phyloP scores from a whole-genome alignment of 331 rosid genomes.

The Prunus yedoensis region DNA sequence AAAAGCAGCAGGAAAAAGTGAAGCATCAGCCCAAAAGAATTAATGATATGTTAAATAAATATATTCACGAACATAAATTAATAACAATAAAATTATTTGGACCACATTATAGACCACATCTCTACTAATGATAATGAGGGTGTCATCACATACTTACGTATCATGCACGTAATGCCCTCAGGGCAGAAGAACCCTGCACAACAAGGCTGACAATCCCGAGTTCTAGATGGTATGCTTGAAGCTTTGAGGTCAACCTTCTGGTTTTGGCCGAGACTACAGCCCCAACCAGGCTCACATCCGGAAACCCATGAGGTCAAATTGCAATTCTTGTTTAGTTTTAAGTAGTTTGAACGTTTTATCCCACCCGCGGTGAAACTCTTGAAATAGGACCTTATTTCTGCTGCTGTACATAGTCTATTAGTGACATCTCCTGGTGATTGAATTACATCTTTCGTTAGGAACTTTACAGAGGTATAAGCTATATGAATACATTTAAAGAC shows the following conservation, averaged over 20 bases:
- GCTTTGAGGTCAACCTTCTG: constrained; percentile 44
- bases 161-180: constrained; percentile 84
- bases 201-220: constrained; percentile 58
- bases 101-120: not conserved
- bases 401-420: constrained; percentile 53
- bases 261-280: constrained; percentile 44
- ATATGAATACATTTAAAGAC: not conserved
- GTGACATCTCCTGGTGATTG: constrained; percentile 59
- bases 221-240: constrained; percentile 45
- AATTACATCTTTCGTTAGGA: constrained; percentile 21
- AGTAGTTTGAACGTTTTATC: constrained; percentile 21
- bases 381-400: constrained; percentile 64
- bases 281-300: constrained; percentile 94
- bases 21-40: not conserved
- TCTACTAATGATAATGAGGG: not conserved
- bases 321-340: constrained; percentile 72
- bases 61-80: not conserved
- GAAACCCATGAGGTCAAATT: constrained; percentile 65
- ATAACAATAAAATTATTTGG: not conserved
- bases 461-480: not conserved
- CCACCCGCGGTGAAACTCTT: constrained; percentile 32
- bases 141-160: constrained; percentile 63
- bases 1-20: not conserved
- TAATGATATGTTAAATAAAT: not conserved
- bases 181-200: constrained; percentile 91